phyloP scores from a whole-genome alignment of 495 filamentous ascomycete species.

The Aspergillus indologenus region DNA sequence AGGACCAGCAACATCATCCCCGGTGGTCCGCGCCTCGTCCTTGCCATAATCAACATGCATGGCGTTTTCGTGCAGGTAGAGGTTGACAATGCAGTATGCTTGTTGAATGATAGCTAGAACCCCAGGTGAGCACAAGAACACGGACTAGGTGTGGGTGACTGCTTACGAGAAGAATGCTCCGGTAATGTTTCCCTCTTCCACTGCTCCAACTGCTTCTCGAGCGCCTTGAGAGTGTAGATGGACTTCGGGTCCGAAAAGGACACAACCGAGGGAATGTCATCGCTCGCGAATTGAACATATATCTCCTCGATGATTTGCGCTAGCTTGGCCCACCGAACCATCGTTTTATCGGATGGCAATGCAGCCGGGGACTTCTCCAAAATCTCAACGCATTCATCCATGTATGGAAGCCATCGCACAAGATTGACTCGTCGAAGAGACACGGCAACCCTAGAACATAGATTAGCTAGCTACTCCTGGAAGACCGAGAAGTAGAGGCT shows the following conservation, averaged over 20 bases:
- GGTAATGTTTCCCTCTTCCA: slow-evolving; percentile 57
- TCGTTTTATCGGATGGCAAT: slow-evolving; percentile 63
- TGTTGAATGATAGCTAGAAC: slow-evolving; percentile 27
- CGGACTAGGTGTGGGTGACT: neutral
- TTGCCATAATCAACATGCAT: slow-evolving; percentile 68
- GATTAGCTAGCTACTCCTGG: slow-evolving; percentile 49
- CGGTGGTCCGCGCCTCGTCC: slow-evolving; percentile 22
- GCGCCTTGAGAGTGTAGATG: slow-evolving; percentile 69
- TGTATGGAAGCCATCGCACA: slow-evolving; percentile 77
- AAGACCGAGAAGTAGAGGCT: neutral
- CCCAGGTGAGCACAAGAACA: slow-evolving; percentile 10
- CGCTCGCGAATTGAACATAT: slow-evolving; percentile 69
- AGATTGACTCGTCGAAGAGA: slow-evolving; percentile 78
- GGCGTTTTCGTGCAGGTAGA: slow-evolving; percentile 87
- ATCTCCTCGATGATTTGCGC: slow-evolving; percentile 81
- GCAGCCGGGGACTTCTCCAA: slow-evolving; percentile 70
- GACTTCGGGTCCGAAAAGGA: slow-evolving; percentile 73
- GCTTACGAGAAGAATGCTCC: slow-evolving; percentile 37
- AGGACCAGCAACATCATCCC: slow-evolving; percentile 31
- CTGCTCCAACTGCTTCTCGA: slow-evolving; percentile 70
- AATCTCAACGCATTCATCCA: slow-evolving; percentile 77
- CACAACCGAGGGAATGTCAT: slow-evolving; percentile 61
- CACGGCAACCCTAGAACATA: slow-evolving; percentile 65
- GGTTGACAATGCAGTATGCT: slow-evolving; percentile 50
- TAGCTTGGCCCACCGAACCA: slow-evolving; percentile 74